These are phyloP conservation scores for Conoideocrella luteorostrata DNA, from an alignment of 2,329 filamentous ascomycete genomes.

Conservation along the genomic window DNA sequence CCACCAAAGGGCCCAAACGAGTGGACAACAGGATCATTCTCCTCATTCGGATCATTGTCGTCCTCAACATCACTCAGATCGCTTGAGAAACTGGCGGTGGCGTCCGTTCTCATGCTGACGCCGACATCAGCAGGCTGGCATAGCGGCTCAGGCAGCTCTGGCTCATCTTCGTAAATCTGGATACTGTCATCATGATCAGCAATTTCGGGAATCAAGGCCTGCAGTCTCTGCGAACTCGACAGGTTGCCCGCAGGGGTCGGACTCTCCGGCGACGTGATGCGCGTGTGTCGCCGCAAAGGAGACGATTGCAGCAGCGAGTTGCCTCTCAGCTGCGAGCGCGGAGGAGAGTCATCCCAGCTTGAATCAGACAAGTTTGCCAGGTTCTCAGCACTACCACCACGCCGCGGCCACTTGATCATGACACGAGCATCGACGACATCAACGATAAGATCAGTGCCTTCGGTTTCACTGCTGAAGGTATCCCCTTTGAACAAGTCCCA, in stretches of 20 bases:
- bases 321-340: conserved; percentile 26
- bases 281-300: conserved; percentile 47
- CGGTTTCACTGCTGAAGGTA: conserved; percentile 83
- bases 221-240: conserved; percentile 38
- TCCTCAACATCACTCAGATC: conserved; percentile 53
- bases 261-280: conserved; percentile 71
- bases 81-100: conserved; percentile 49
- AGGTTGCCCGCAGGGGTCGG: conserved; percentile 39
- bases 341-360: conserved; percentile 63
- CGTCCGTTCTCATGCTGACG: conserved; percentile 45
- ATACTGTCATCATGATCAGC: conserved; percentile 38
- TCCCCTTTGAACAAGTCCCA: conserved; percentile 85
- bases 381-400: conserved; percentile 35
- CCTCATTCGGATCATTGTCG: conserved; percentile 72
- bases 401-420: conserved; percentile 77
- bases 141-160: conserved; percentile 32
- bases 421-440: conserved; percentile 92
- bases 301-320: conserved; percentile 49
- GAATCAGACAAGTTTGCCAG: conserved; percentile 55
- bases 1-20: conserved; percentile 88
- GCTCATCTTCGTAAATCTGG: conserved; percentile 68
- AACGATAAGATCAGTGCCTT: conserved; percentile 84
- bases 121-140: conserved; percentile 20
- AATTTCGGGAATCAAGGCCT: conserved; percentile 35
- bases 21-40: conserved; percentile 88